Evolutionary conservation across 768 basidiomycete genomes (phyloP), one percentile per base, ranked within the genome.

Genomic region (Clitopilus passeckerianus): DNA sequence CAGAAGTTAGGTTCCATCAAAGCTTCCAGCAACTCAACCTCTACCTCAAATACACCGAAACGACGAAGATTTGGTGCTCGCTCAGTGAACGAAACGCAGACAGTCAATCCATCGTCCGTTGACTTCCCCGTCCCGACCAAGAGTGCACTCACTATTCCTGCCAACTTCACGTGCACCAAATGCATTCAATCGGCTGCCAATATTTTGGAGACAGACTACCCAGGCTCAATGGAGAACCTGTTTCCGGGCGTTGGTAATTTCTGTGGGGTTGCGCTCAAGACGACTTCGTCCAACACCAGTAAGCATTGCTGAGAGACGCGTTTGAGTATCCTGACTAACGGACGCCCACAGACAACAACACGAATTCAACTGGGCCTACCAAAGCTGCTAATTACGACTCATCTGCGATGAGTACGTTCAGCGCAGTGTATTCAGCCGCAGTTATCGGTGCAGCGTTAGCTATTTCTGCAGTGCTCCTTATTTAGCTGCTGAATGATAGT

Each of bases 141-240:
- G 34, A 35, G 10, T 43, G 56, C 16, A 23, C 56, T 57, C 33
- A 44, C 41, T n/a, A 33, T 60, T 16, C 60, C 56, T 18, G 35
- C 59, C 16, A 59, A 62, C 50, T n/a, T 59, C 34, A 57, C 61
- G 15, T 62, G 61, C 37, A 62, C 59, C 2, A 57, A 44, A 0
- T 62, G 61, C 53, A 59, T 62, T 56, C 53, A 57, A 46, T 23
- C 37, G 0, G 56, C 59, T 24, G 57, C 57, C 33, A 43, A 54
- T 12, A 62, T 60, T n/a, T 46, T 60, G 23, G 55, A 62, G n/a
- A 27, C 15, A 5, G 59, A 60, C 24, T 62, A 34, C 27, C 61
- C 59, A 6, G 59, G 56, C n/a, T 57, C 56, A 7, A 16, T 60
- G 56, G 52, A 62, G 35, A 23, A 22, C 14, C 35, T 60, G 56